phyloP scores from a whole-genome alignment of 192 early-diverging fungal species.

The Podila horticola region DNA sequence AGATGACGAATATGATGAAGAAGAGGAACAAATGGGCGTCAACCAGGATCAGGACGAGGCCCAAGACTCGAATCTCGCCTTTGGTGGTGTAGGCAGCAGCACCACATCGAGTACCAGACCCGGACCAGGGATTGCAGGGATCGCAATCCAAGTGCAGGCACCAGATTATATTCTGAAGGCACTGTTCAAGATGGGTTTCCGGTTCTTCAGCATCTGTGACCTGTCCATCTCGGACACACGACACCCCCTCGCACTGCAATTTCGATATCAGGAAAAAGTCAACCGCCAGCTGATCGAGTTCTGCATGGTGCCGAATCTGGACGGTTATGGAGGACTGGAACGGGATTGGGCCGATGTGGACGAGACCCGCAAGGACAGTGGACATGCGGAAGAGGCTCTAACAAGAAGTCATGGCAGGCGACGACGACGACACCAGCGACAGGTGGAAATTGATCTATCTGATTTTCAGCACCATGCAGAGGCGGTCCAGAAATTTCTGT shows the following conservation, averaged over 20 bases:
- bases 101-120: constrained; percentile 43
- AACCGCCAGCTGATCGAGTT: constrained; percentile 44
- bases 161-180: constrained; percentile 26
- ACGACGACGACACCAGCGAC: not conserved
- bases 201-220: constrained; percentile 48
- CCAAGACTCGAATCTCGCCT: constrained; percentile 39
- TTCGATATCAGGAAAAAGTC: constrained; percentile 34
- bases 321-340: not conserved
- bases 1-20: not conserved
- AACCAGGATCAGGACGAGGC: constrained; percentile 1
- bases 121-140: constrained; percentile 41
- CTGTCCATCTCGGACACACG: constrained; percentile 38
- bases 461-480: constrained; percentile 20
- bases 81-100: constrained; percentile 39
- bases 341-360: not conserved
- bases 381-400: not conserved
- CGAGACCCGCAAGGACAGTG: too few relatives aligned
- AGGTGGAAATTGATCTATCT: not conserved
- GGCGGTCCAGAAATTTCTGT: constrained; percentile 23
- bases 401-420: not conserved
- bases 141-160: constrained; percentile 41
- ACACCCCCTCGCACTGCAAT: constrained; percentile 36
- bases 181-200: constrained; percentile 34
- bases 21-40: not conserved
- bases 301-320: constrained; percentile 35